Evolutionary conservation across 768 basidiomycete genomes (phyloP).

Genomic region (Leucocoprinus leucothites): DNA sequence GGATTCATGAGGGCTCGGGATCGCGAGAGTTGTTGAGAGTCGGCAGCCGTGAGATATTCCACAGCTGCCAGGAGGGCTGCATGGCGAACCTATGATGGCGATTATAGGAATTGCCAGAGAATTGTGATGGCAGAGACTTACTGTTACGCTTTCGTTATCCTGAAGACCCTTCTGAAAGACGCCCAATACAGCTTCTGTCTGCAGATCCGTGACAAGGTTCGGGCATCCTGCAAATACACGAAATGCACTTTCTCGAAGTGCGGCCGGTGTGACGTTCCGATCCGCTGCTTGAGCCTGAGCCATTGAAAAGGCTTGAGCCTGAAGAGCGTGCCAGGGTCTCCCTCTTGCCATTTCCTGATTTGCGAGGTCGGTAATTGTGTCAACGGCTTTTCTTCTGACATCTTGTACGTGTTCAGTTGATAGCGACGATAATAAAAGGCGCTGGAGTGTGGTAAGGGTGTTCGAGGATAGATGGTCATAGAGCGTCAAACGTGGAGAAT

Average conservation of each 20-base stretch:
- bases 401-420: conserved; percentile 52
- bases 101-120: not conserved
- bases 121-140: conserved; percentile 18
- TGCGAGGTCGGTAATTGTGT: conserved; percentile 74
- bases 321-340: conserved; percentile 79
- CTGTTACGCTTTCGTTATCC: conserved; percentile 64
- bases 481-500: conserved; percentile 43
- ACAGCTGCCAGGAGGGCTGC: conserved; percentile 70
- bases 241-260: conserved; percentile 60
- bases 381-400: conserved; percentile 71
- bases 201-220: conserved; percentile 74
- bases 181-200: conserved; percentile 63
- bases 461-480: conserved; percentile 75
- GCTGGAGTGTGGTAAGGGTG: conserved; percentile 65
- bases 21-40: conserved; percentile 57
- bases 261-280: conserved; percentile 16
- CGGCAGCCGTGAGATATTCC: conserved; percentile 63
- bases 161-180: conserved; percentile 68
- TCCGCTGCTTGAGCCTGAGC: conserved; percentile 31
- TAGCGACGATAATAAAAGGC: conserved; percentile 68
- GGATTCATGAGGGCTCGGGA: conserved; percentile 59
- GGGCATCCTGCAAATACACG: conserved; percentile 72
- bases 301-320: conserved; percentile 70
- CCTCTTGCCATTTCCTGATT: conserved; percentile 73
- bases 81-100: conserved; percentile 54